Evolutionary conservation across 2,329 filamentous ascomycete genomes (phyloP).

Genomic region (Apiospora kogelbergensis): DNA sequence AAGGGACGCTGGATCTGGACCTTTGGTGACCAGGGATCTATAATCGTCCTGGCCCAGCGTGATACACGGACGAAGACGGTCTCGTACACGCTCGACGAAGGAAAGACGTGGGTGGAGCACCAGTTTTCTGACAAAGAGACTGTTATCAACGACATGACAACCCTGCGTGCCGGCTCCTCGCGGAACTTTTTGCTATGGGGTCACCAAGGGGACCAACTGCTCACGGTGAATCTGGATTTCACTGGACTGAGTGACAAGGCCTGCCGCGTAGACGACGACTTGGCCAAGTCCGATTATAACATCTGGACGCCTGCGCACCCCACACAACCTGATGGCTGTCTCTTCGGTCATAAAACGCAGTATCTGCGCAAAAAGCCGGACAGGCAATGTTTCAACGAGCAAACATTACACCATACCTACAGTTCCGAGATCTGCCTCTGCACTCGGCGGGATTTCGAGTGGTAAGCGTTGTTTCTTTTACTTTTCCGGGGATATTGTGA

Average conservation of each 20-base stretch:
- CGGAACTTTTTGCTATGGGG: slow-evolving; percentile 93
- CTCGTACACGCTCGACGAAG: slow-evolving; percentile 79
- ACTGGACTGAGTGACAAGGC: slow-evolving; percentile 71
- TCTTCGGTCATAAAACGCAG: slow-evolving; percentile 87
- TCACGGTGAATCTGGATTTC: slow-evolving; percentile 87
- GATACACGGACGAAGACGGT: slow-evolving; percentile 65
- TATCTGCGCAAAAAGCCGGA: slow-evolving; percentile 90
- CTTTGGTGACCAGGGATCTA: slow-evolving; percentile 91
- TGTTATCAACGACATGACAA: slow-evolving; percentile 77
- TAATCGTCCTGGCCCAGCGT: slow-evolving; percentile 83
- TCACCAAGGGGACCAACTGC: slow-evolving; percentile 56
- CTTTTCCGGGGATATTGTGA: slow-evolving; percentile 16
- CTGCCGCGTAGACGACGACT: slow-evolving; percentile 67
- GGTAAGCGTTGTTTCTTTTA: slow-evolving; percentile 54
- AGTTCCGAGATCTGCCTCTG: slow-evolving; percentile 79
- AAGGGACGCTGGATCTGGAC: slow-evolving; percentile 92
- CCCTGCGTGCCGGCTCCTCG: slow-evolving; percentile 83
- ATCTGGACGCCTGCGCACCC: slow-evolving; percentile 89
- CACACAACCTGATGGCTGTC: slow-evolving; percentile 71
- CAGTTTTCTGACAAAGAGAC: slow-evolving; percentile 72
- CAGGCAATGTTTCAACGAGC: slow-evolving; percentile 78
- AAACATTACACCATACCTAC: slow-evolving; percentile 69
- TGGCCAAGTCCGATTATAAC: slow-evolving; percentile 68
- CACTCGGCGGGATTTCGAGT: slow-evolving; percentile 86
- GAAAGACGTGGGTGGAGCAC: slow-evolving; percentile 74